Conservation (phyloP, 1,139 yeast genomes). For the Geotrichum carabidarum region DNA sequence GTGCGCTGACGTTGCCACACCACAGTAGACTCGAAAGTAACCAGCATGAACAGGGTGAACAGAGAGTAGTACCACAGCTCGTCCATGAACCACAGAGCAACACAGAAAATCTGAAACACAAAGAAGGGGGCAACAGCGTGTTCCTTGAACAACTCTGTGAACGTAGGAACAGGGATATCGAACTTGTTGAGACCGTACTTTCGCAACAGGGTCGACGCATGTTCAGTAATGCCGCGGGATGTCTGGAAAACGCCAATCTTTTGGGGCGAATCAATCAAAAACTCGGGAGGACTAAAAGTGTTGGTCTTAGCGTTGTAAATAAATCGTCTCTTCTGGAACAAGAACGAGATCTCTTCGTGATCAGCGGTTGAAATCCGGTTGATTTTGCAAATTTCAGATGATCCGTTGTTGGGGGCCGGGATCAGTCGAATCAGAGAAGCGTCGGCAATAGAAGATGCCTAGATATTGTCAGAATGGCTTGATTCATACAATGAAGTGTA, state of each 20-base stretch:
- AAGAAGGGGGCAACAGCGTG: constrained; percentile 98
- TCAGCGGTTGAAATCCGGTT: constrained; percentile 55
- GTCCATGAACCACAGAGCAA: constrained; percentile 93
- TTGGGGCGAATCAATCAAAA: constrained; percentile 55
- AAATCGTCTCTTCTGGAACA: constrained; percentile 90
- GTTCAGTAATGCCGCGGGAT: constrained; percentile 54
- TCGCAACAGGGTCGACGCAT: constrained; percentile 51
- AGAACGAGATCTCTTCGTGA: constrained; percentile 62
- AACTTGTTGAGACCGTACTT: constrained; percentile 79
- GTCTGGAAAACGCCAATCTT: constrained; percentile 55
- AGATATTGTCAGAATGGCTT: constrained; percentile 2
- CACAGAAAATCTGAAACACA: constrained; percentile 93
- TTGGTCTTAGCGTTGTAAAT: constrained; percentile 53
- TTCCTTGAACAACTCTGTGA: constrained; percentile 84
- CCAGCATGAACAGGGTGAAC: constrained; percentile 85
- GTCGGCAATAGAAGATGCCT: constrained; percentile 47
- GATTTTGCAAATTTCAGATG: constrained; percentile 71
- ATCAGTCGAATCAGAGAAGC: constrained; percentile 70
- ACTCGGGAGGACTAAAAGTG: constrained; percentile 75
- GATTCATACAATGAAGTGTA: not conserved
- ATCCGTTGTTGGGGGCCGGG: constrained; percentile 82
- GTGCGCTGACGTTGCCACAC: constrained; percentile 90
- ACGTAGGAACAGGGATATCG: constrained; percentile 93
- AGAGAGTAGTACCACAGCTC: constrained; percentile 95
- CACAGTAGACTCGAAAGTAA: constrained; percentile 89